A percentile compares a stretch with the other conserved stretches of the same genome.
Conservation (phyloP, 2,329 filamentous ascomycete species). For the Fusarium burgessii region DNA sequence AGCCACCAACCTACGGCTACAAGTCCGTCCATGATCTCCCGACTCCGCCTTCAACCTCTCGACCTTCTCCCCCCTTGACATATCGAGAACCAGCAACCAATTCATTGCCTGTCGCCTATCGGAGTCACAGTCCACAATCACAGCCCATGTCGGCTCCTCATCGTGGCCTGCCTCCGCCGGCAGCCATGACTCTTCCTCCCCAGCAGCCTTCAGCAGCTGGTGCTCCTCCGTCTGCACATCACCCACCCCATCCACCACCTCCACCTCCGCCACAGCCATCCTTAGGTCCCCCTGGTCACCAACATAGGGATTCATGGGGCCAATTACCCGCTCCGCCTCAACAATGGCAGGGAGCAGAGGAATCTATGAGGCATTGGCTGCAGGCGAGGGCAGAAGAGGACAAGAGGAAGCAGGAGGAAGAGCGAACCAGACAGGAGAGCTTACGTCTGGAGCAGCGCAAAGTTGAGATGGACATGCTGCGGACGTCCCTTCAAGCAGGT, state of each 20-base stretch:
- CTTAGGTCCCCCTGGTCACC: constrained; percentile 46
- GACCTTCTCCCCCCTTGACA: constrained; percentile 66
- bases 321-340: constrained; percentile 73
- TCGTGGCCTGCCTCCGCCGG: constrained; percentile 76
- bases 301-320: constrained; percentile 57
- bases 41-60: constrained; percentile 67
- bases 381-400: constrained; percentile 80
- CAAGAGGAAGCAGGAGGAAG: constrained; percentile 78
- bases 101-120: constrained; percentile 53
- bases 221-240: constrained; percentile 45
- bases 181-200: constrained; percentile 71
- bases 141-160: constrained; percentile 77
- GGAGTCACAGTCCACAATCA: constrained; percentile 60
- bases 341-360: constrained; percentile 75
- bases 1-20: constrained; percentile 70
- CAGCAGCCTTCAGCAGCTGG: constrained; percentile 53
- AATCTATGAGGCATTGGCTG: constrained; percentile 79
- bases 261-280: constrained; percentile 46
- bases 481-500: constrained; percentile 74
- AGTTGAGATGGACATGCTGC: constrained; percentile 78
- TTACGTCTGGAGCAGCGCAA: constrained; percentile 78
- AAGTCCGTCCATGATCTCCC: constrained; percentile 72
- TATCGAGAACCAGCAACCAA: constrained; percentile 62
- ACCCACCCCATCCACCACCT: constrained; percentile 48
- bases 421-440: constrained; percentile 73